phyloP scores from a whole-genome alignment of 2,329 filamentous ascomycete genomes.

The Venturia oleaginea region DNA sequence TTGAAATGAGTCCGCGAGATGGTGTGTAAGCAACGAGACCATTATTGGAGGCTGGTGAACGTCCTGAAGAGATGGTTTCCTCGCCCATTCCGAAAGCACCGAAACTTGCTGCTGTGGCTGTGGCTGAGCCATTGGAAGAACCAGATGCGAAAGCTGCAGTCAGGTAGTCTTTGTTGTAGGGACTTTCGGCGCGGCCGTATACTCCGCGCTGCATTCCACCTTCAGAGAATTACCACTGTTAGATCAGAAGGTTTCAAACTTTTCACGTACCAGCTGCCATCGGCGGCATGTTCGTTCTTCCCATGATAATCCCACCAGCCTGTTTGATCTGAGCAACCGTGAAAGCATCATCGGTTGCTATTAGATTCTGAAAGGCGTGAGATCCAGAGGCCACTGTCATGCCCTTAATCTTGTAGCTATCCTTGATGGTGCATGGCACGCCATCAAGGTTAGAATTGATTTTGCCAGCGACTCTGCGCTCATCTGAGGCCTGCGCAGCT shows the following conservation, averaged over 20 bases:
- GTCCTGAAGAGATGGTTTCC: slow-evolving; percentile 46
- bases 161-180: slow-evolving; percentile 43
- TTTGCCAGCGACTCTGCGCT: slow-evolving; percentile 31
- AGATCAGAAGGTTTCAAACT: not conserved
- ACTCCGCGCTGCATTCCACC: slow-evolving; percentile 46
- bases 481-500: slow-evolving; percentile 40
- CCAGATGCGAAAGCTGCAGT: slow-evolving; percentile 45
- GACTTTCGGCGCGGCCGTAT: slow-evolving; percentile 45
- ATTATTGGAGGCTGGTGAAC: slow-evolving; percentile 47
- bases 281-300: slow-evolving; percentile 47
- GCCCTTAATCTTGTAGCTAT: slow-evolving; percentile 46
- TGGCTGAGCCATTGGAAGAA: slow-evolving; percentile 45
- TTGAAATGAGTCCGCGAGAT: slow-evolving; percentile 40
- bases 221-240: not conserved
- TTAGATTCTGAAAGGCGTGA: slow-evolving; percentile 40
- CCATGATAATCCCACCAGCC: slow-evolving; percentile 40
- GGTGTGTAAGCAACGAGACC: slow-evolving; percentile 45
- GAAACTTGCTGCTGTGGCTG: slow-evolving; percentile 41
- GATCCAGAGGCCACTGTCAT: slow-evolving; percentile 47
- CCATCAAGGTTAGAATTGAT: slow-evolving; percentile 40
- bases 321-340: slow-evolving; percentile 36
- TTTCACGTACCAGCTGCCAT: slow-evolving; percentile 35
- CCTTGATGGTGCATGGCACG: slow-evolving; percentile 50
- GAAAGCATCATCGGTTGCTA: slow-evolving; percentile 44
- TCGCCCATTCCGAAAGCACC: slow-evolving; percentile 42